Evolutionary conservation across 257 asterid species (phyloP), one percentile per base, ranked within the genome.

Genomic region (Ophiorrhiza pumila): DNA sequence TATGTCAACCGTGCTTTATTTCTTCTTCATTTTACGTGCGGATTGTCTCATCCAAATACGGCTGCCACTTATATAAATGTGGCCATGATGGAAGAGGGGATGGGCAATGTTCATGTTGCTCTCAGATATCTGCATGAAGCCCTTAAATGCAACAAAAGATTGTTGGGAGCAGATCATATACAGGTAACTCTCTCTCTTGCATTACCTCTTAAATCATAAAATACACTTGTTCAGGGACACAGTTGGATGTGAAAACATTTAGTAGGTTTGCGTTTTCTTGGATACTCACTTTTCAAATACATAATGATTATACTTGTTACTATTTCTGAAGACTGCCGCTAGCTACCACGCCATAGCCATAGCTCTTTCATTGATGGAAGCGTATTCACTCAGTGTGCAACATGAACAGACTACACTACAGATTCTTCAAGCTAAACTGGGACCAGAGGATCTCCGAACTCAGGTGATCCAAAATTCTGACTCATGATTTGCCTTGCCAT

Each of bases 51-150:
- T 78, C 99, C 99, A 58, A 95, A 95, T 83, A 95, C 99, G 18
- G 99, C 99, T 63, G 99, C 99, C 73, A 95, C 99, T 42, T 95
- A 92, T 80, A 95, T 95, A 68, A 95, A 95, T 74, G 93, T 95
- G 81, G 99, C 99, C 71, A 95, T 95, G 99, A 95, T 95, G 99
- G 99, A 95, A 85, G 99, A 95, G 82, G 99, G 99, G 69, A 92
- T 92, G 98, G 99, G 99, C 75, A 95, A 95, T 89, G 99, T 85
- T 68, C 95, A 95, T 70, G 92, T 92, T 78, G 99, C 99, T 78
- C 99, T 95, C 72, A 80, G 99, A 84, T 95, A 92, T 87, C 88
- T 95, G 77, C 99, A 95, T 32, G 99, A 95, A 87, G 99, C 99
- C 81, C 96, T 95, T 20, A 95, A 92, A 81, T 95, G 99, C 88